Evolutionary conservation across 2,329 filamentous ascomycete species (phyloP).

Genomic region (Phialemonium atrogriseum): DNA sequence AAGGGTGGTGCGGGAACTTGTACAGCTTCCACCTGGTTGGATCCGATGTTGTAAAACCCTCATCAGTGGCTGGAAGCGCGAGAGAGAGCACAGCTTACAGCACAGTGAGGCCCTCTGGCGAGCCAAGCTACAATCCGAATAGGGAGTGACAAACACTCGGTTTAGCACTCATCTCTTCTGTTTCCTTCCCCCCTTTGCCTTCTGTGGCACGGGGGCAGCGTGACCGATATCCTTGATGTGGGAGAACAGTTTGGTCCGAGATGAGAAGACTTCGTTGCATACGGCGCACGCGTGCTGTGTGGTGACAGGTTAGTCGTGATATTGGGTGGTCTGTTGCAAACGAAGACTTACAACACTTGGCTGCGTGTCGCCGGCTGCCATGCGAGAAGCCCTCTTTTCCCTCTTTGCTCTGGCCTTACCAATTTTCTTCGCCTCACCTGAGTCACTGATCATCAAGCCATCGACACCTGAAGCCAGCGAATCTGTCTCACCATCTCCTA

Average conservation of each 20-base stretch:
- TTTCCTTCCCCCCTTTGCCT: slow-evolving; percentile 24
- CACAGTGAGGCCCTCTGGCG: too few species aligned
- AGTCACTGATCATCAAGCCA: slow-evolving; percentile 14
- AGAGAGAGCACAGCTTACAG: too few species aligned
- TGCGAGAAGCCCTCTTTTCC: slow-evolving; percentile 37
- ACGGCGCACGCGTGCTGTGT: slow-evolving; percentile 32
- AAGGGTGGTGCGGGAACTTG: too few species aligned
- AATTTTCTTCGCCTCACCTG: slow-evolving; percentile 27
- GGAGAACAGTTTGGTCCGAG: slow-evolving; percentile 62
- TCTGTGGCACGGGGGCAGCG: slow-evolving; percentile 38
- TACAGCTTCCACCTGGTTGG: too few species aligned
- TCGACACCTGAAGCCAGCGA: too few species aligned
- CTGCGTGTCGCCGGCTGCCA: slow-evolving; percentile 24
- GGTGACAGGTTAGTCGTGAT: slow-evolving; percentile 2
- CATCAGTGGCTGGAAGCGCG: too few species aligned
- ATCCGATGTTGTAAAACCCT: too few species aligned
- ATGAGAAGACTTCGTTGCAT: slow-evolving; percentile 42
- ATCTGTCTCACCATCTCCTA: too few species aligned
- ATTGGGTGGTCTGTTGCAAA: too few species aligned
- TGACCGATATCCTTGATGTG: slow-evolving; percentile 62
- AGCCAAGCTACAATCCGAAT: too few species aligned
- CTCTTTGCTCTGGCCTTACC: slow-evolving; percentile 44
- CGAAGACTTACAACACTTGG: slow-evolving; percentile 28
- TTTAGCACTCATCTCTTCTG: slow-evolving; percentile 29
- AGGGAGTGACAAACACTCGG: too few species aligned